phyloP scores from a whole-genome alignment of 495 filamentous ascomycete genomes.

The Penicillium paxilli region DNA sequence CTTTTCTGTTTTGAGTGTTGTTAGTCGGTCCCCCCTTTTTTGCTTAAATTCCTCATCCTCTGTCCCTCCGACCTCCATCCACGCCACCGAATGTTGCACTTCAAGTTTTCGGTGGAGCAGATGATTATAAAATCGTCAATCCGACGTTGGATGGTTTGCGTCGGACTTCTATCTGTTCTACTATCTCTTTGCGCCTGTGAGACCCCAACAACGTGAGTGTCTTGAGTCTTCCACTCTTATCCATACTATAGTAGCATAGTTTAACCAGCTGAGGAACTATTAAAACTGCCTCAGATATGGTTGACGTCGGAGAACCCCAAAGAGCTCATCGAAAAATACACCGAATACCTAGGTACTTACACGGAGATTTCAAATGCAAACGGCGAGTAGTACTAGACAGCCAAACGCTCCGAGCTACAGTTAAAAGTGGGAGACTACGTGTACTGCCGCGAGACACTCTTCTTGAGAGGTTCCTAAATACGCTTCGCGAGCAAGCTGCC shows the following conservation, averaged over 20 bases:
- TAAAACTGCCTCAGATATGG: slow-evolving; percentile 5
- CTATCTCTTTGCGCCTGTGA: not conserved
- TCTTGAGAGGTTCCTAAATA: not conserved
- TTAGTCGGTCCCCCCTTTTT: no score
- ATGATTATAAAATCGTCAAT: not conserved
- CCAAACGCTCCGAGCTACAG: not conserved
- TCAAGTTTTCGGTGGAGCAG: not conserved
- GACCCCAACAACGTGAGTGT: not conserved
- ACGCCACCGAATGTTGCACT: slow-evolving; percentile 1
- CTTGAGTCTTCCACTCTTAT: not conserved
- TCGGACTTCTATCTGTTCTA: slow-evolving; percentile 2
- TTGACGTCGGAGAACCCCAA: slow-evolving; percentile 4
- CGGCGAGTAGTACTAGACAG: not conserved
- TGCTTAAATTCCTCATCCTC: no score
- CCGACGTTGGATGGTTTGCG: not conserved
- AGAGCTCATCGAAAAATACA: slow-evolving; percentile 1
- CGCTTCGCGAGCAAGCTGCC: not conserved
- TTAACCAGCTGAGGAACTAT: no score
- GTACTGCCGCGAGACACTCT: slow-evolving; percentile 1
- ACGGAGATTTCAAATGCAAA: not conserved
- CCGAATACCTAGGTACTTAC: slow-evolving; percentile 1
- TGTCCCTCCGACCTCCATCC: not conserved
- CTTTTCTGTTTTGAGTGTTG: no score
- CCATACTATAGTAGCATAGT: no score
- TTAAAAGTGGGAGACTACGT: not conserved